Evolutionary conservation across 2,329 filamentous ascomycete genomes (phyloP), one percentile per base, ranked within the genome.

Genomic region (Xylaria sp.): DNA sequence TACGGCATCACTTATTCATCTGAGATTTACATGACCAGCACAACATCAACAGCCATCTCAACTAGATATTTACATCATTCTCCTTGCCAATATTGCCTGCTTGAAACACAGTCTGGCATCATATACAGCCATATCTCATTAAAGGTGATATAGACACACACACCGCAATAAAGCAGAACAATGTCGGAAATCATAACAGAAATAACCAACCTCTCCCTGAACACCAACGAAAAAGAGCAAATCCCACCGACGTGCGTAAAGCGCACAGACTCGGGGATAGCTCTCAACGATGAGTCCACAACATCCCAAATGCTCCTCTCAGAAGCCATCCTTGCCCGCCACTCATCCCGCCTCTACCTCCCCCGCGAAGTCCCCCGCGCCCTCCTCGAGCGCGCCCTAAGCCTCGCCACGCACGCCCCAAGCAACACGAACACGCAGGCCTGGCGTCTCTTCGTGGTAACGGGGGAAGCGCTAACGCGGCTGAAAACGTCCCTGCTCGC

Each of bases 351-450:
- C 1, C 44, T 68, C 0, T 74, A 64, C 65, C 68, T 68, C 4
- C 52, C 68, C 13, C 54, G 54, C 20, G 63, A 65, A 1, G 70
- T 71, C 1, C 73, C 71, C 0, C 65, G 32, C n/a, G 10, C 32
- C 0, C 23, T 70, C 3, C 62, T 74, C 8, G 61, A 69, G 23
- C 23, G 39, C 28, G 41, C 41, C 15, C 41, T 46, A 8, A n/a
- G 15, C 18, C 39, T 44, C 4, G 39, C 39, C 3, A 5, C 39
- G 13, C 39, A 44, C 39, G 10, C 72, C 12, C 72, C 72, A 25
- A 72, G 72, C 60, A 66, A 76, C 65, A 70, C 68, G 39, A 76
- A 75, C 68, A 71, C 72, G 41, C 74, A 75, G 28, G 58, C 71
- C 52, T 72, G 71, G 71, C 66, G 71, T 18, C 41, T 46, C 41